Evolutionary conservation across 768 basidiomycete species (phyloP).

Genomic region (Zangia roseola): DNA sequence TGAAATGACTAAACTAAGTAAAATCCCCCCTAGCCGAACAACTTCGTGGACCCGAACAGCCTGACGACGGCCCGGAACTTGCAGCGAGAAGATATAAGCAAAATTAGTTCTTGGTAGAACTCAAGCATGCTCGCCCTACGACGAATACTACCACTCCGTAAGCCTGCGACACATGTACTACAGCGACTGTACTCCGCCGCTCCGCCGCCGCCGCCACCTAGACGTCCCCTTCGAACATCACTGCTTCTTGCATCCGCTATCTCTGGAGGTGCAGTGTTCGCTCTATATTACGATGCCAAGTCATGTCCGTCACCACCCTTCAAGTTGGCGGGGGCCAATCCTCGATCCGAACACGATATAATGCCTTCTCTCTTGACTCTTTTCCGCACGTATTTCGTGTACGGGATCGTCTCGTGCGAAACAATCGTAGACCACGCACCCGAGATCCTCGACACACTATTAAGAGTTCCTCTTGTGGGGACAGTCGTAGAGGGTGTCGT

Average conservation of each 20-base stretch:
- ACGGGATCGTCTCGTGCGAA: constrained; percentile 76
- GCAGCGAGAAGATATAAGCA: no score
- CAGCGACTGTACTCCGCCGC: constrained; percentile 9
- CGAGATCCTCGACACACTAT: constrained; percentile 50
- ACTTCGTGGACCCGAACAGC: no score
- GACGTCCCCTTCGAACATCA: constrained; percentile 8
- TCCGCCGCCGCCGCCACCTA: neutral
- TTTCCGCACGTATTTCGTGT: constrained; percentile 77
- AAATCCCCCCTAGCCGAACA: no score
- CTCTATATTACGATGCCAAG: constrained; percentile 26
- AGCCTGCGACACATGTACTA: no score
- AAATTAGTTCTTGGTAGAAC: no score
- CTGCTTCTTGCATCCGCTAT: constrained; percentile 18
- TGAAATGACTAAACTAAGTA: no score
- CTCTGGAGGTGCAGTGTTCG: constrained; percentile 17
- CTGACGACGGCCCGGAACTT: neutral
- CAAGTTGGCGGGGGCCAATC: constrained; percentile 1
- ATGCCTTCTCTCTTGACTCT: constrained; percentile 39
- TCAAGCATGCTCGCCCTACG: constrained; percentile 11
- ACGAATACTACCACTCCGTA: constrained; percentile 5
- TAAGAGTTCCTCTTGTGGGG: constrained; percentile 52
- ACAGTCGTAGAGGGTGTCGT: constrained; percentile 68
- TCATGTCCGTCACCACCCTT: constrained; percentile 25
- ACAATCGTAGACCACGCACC: constrained; percentile 76
- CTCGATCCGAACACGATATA: neutral